Conservation (phyloP, 805 yeast genomes). For the Grigorovia transvaalensis region DNA sequence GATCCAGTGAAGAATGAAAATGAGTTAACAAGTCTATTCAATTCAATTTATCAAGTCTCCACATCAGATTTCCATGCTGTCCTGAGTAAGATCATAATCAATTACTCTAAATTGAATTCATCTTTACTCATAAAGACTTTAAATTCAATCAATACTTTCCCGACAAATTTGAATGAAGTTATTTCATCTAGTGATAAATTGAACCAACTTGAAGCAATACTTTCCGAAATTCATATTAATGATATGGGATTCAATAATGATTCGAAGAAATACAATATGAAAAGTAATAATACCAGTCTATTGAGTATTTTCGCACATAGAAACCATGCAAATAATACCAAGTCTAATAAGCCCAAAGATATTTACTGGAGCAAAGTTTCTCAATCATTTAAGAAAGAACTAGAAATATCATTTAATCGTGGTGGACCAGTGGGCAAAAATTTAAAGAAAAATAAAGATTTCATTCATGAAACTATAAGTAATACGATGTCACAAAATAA, state of each 20-base stretch:
- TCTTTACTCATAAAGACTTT: slow-evolving; percentile 20
- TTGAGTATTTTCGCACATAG: background rate
- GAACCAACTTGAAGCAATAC: background rate
- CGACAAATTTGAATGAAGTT: slow-evolving; percentile 15
- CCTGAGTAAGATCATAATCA: slow-evolving; percentile 16
- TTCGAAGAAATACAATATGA: background rate
- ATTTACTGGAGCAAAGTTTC: slow-evolving; percentile 23
- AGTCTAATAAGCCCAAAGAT: slow-evolving; percentile 17
- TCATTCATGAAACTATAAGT: slow-evolving; percentile 14
- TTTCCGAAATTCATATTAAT: background rate
- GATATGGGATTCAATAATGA: background rate
- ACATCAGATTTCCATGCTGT: slow-evolving; percentile 15
- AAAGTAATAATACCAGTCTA: background rate
- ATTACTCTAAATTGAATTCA: slow-evolving; percentile 10
- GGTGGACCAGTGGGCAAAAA: slow-evolving; percentile 30
- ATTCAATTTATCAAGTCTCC: slow-evolving; percentile 16
- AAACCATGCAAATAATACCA: background rate
- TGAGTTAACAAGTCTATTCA: background rate
- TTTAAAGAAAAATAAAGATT: slow-evolving; percentile 13
- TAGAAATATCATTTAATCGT: slow-evolving; percentile 24
- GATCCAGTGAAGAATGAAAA: background rate
- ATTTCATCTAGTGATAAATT: background rate
- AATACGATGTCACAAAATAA: slow-evolving; percentile 11
- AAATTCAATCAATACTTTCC: slow-evolving; percentile 22
- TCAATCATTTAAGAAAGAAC: slow-evolving; percentile 19